Percentiles rank a stretch among this genome's conserved stretches.
phyloP scores from a whole-genome alignment of 2,329 filamentous ascomycete genomes.

The Aspergillus unguis region DNA sequence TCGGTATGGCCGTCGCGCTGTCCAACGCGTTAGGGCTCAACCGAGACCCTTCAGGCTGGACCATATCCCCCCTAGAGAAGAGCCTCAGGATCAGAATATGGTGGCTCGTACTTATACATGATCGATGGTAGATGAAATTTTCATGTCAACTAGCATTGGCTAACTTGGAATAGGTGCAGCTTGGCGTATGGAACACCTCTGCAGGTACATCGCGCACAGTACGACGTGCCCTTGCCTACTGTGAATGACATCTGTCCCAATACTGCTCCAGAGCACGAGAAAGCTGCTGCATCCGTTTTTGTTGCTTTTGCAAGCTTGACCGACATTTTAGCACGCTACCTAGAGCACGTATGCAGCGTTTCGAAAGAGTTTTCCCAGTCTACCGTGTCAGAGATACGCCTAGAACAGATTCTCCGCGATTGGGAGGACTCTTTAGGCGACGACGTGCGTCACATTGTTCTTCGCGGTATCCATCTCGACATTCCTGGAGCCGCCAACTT shows the following conservation, averaged over 20 bases:
- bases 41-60: constrained; percentile 52
- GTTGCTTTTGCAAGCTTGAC: constrained; percentile 47
- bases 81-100: constrained; percentile 52
- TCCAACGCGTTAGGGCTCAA: constrained; percentile 56
- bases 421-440: constrained; percentile 47
- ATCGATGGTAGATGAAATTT: constrained; percentile 48
- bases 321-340: constrained; percentile 39
- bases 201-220: constrained; percentile 45
- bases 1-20: constrained; percentile 52
- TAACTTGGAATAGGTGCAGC: constrained; percentile 43
- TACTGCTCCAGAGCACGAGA: constrained; percentile 16
- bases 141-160: not conserved
- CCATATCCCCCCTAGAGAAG: constrained; percentile 52
- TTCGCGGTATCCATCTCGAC: constrained; percentile 42
- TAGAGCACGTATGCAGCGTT: constrained; percentile 35
- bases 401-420: constrained; percentile 41
- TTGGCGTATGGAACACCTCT: constrained; percentile 54
- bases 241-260: constrained; percentile 32
- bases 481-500: constrained; percentile 51
- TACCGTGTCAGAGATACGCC: constrained; percentile 18
- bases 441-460: constrained; percentile 40
- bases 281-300: constrained; percentile 40
- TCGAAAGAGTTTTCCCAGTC: constrained; percentile 23
- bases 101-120: constrained; percentile 56
- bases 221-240: constrained; percentile 49